phyloP scores from a whole-genome alignment of 2,329 filamentous ascomycete species.

The Talaromyces pinophilus region DNA sequence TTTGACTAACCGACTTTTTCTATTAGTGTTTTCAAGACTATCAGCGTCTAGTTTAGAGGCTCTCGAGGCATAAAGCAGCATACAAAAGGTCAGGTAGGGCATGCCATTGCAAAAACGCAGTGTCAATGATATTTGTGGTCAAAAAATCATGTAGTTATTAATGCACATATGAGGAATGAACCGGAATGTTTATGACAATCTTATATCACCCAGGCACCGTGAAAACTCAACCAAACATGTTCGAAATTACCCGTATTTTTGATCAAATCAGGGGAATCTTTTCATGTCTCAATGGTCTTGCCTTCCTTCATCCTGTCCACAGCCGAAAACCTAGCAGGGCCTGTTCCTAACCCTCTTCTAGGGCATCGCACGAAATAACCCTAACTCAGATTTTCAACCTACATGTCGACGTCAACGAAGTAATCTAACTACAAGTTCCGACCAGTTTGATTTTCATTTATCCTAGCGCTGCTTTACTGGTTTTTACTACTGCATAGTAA shows the following conservation, averaged over 20 bases:
- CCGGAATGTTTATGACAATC: not conserved
- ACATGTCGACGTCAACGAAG: not conserved
- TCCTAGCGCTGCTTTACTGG: too few relatives aligned
- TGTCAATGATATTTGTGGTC: not conserved
- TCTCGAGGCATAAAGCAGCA: not conserved
- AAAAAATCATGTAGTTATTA: slow-evolving; percentile 17
- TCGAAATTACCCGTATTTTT: not conserved
- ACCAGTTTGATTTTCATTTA: not conserved
- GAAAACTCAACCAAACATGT: not conserved
- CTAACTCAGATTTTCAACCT: not conserved
- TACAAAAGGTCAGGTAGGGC: not conserved
- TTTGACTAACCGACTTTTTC: slow-evolving; percentile 26
- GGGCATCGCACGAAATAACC: not conserved
- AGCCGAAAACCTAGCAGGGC: not conserved
- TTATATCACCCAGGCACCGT: not conserved
- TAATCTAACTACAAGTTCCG: not conserved
- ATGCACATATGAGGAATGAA: slow-evolving; percentile 18
- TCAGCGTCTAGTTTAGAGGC: slow-evolving; percentile 62
- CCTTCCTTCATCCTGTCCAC: not conserved
- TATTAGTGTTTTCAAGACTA: slow-evolving; percentile 73
- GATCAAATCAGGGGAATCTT: not conserved
- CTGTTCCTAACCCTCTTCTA: not conserved
- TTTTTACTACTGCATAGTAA: too few relatives aligned
- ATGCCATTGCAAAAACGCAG: not conserved
- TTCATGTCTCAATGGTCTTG: not conserved